A percentile compares a stretch with the other conserved stretches of the same genome.
Evolutionary conservation across 139 green algal genomes (phyloP).

Genomic region (Microglena sp.): DNA sequence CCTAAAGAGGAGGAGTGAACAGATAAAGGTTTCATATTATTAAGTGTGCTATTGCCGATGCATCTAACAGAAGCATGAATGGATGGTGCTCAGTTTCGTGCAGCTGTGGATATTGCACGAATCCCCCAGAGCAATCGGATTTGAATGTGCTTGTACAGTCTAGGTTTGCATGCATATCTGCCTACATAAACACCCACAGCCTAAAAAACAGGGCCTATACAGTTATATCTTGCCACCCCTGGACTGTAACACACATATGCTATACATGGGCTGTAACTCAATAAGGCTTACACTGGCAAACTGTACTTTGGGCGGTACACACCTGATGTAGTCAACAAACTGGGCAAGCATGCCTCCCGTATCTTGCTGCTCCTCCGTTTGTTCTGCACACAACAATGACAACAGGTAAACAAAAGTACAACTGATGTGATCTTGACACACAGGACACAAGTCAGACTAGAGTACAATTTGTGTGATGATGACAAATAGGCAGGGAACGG

Average conservation of each 20-base stretch:
- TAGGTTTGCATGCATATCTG: background rate
- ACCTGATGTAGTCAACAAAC: constrained; percentile 50
- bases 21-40: background rate
- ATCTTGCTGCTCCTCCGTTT: constrained; percentile 5
- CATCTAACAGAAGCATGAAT: background rate
- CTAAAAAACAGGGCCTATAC: too few species aligned
- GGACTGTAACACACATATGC: too few species aligned
- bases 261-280: too few species aligned
- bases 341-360: constrained; percentile 43
- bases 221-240: too few species aligned
- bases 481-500: background rate
- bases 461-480: background rate
- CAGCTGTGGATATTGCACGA: too few species aligned
- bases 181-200: too few species aligned
- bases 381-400: constrained; percentile 3
- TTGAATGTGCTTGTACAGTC: too few species aligned
- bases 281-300: too few species aligned
- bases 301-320: background rate
- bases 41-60: background rate
- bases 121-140: too few species aligned
- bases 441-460: background rate
- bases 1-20: constrained; percentile 4
- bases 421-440: too few species aligned
- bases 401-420: background rate
- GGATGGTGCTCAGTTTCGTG: too few species aligned